Evolutionary conservation across 129 eudicot genomes (phyloP).

Genomic region (Pseudognaphalium luteoalbum): DNA sequence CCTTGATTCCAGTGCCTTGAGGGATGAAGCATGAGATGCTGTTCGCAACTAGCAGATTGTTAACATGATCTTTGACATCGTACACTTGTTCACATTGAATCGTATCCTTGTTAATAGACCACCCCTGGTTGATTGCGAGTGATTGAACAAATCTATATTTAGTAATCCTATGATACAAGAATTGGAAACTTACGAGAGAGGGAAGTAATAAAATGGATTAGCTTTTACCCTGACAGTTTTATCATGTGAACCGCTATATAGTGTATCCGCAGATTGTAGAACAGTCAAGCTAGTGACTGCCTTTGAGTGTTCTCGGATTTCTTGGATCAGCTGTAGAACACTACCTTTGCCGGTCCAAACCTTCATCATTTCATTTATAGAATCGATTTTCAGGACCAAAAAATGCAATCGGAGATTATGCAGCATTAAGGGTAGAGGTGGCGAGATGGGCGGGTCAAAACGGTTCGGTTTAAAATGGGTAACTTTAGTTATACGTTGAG

Average conservation of each 20-base stretch:
- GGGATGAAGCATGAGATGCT: constrained; percentile 77
- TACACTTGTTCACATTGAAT: constrained; percentile 64
- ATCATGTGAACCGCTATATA: constrained; percentile 85
- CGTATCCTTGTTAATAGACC: constrained; percentile 53
- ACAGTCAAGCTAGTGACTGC: constrained; percentile 66
- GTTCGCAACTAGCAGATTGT: constrained; percentile 61
- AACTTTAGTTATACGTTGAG: neutral
- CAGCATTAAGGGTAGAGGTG: neutral
- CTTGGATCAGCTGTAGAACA: constrained; percentile 51
- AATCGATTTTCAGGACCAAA: constrained; percentile 6
- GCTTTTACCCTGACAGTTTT: constrained; percentile 70
- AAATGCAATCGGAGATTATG: neutral
- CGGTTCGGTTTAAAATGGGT: neutral
- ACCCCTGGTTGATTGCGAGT: constrained; percentile 43
- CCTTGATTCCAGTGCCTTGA: constrained; percentile 84
- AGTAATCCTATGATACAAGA: neutral
- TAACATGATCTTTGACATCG: constrained; percentile 81
- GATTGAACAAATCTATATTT: constrained; percentile 12
- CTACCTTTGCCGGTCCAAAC: constrained; percentile 59
- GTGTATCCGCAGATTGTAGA: constrained; percentile 51
- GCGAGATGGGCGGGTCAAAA: constrained; percentile 7
- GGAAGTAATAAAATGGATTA: neutral
- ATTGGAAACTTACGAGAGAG: neutral
- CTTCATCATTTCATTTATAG: constrained; percentile 31
- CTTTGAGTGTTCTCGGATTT: constrained; percentile 65